phyloP scores from a whole-genome alignment of 345 rosid species.

The Cardamine occulta region DNA sequence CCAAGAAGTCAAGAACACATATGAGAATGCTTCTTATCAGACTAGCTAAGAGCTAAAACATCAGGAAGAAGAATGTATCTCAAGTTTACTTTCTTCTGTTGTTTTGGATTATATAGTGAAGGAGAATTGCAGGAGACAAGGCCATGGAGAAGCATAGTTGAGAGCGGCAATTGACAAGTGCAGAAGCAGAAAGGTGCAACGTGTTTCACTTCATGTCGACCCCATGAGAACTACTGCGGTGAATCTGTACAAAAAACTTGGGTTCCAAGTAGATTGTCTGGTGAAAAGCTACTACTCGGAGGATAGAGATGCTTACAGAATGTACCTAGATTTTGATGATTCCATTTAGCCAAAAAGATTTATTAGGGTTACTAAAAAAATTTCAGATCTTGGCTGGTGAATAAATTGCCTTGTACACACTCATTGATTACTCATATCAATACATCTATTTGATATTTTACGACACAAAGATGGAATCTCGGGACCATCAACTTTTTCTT shows the following conservation, averaged over 20 bases:
- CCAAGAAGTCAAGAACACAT: neutral
- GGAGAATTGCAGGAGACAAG: conserved; percentile 67
- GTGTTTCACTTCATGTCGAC: conserved; percentile 80
- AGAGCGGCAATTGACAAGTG: conserved; percentile 71
- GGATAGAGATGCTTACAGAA: conserved; percentile 75
- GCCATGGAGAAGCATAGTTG: conserved; percentile 72
- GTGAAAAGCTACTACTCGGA: conserved; percentile 68
- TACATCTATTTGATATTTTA: too few species aligned
- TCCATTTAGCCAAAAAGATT: conserved; percentile 21
- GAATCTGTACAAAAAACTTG: conserved; percentile 71
- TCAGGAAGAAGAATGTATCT: neutral
- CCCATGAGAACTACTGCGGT: conserved; percentile 66
- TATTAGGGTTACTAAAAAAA: neutral
- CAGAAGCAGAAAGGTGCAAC: conserved; percentile 65
- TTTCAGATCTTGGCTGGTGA: neutral
- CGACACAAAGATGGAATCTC: too few species aligned
- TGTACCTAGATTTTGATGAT: conserved; percentile 66
- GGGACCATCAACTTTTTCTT: too few species aligned
- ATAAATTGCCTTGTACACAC: conserved; percentile 18
- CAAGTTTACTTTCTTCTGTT: conserved; percentile 4
- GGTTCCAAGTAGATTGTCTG: conserved; percentile 68
- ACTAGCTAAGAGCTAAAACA: neutral
- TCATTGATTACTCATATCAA: neutral
- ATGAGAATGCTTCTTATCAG: neutral
- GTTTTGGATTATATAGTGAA: conserved; percentile 54